Evolutionary conservation across 192 early-diverging fungal species (phyloP).

Genomic region (Gaertneriomyces sp.): DNA sequence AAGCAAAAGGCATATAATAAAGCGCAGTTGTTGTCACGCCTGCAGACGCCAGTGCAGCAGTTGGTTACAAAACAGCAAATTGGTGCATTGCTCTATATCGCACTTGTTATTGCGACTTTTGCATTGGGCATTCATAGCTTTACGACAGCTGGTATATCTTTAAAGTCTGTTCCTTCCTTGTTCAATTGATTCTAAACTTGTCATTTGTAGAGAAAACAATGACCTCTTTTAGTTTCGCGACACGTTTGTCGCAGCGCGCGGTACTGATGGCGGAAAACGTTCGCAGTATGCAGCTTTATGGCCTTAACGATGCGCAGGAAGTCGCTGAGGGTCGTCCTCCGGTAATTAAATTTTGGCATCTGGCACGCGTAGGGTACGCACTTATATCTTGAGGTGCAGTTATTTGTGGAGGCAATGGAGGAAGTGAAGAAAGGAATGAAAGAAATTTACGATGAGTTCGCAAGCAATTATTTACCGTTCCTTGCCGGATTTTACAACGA

Average conservation of each 20-base stretch:
- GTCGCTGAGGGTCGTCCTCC: no score
- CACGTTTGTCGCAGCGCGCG: no score
- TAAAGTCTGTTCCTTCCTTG: no score
- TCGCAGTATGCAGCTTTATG: no score
- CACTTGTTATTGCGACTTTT: conserved; percentile 10
- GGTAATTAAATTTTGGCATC: not conserved
- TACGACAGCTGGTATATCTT: not conserved
- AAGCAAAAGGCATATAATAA: conserved; percentile 6
- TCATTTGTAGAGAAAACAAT: no score
- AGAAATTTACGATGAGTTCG: not conserved
- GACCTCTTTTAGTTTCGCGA: no score
- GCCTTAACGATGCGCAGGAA: no score
- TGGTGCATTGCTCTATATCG: conserved; percentile 8
- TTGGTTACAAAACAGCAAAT: conserved; percentile 16
- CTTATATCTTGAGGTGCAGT: no score
- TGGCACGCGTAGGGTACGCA: not conserved
- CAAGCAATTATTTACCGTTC: conserved; percentile 11
- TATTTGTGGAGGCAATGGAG: no score
- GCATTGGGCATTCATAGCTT: conserved; percentile 17
- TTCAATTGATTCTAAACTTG: not conserved
- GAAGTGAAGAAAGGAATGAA: no score
- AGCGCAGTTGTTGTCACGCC: conserved; percentile 20
- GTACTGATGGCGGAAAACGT: no score
- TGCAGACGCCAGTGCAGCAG: conserved; percentile 19
- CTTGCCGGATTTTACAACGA: conserved; percentile 14